These are phyloP conservation scores for Globisporangium cylindrosporum DNA, from an alignment of 352 stramenopile species.

Conservation along the genomic window DNA sequence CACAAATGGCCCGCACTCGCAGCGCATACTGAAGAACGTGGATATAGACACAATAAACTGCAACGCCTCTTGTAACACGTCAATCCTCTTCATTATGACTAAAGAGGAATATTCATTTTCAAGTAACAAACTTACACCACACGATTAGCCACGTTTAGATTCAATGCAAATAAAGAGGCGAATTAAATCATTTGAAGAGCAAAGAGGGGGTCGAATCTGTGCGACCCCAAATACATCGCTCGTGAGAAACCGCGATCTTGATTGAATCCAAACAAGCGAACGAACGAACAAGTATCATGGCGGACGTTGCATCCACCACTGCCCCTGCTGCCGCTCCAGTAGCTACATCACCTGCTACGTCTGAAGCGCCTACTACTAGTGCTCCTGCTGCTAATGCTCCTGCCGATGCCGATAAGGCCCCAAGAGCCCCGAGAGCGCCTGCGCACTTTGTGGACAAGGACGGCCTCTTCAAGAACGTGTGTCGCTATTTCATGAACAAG, in stretches of 20 bases:
- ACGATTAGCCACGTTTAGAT: no score
- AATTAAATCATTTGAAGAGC: neutral
- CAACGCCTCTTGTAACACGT: no score
- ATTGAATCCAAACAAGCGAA: neutral
- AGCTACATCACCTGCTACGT: neutral
- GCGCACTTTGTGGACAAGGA: constrained; percentile 51
- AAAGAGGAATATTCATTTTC: no score
- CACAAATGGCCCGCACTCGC: no score
- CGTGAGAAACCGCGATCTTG: neutral
- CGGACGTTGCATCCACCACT: neutral
- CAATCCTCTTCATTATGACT: no score
- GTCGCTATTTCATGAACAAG: constrained; percentile 46
- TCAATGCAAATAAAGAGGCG: neutral
- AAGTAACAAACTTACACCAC: no score
- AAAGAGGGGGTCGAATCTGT: neutral
- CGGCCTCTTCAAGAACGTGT: constrained; percentile 60
- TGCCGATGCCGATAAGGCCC: no score
- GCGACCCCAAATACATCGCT: neutral
- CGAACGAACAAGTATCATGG: neutral
- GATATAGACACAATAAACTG: no score
- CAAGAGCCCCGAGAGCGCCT: constrained; percentile 13
- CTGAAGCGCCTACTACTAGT: neutral
- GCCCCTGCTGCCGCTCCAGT: neutral
- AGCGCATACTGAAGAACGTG: no score
- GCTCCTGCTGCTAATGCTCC: neutral